Evolutionary conservation across 768 basidiomycete genomes (phyloP).

Genomic region (Pulveroboletus frians): DNA sequence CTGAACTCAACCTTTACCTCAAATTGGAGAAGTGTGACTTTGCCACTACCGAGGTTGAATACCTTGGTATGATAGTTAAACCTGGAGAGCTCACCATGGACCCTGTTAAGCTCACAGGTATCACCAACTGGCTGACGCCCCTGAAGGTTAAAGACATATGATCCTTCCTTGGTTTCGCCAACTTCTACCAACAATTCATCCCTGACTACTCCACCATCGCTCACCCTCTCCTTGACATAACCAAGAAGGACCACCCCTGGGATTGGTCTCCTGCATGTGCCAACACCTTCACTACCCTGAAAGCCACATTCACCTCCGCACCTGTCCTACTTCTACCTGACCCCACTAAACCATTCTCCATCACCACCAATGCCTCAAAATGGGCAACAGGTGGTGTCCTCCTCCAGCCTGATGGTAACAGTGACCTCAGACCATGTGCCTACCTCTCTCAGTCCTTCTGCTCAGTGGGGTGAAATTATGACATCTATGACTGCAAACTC

Average conservation of each 20-base stretch:
- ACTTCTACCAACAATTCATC: too few relatives aligned
- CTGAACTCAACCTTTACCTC: not conserved
- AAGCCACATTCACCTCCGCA: rapidly evolving
- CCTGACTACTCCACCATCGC: too few relatives aligned
- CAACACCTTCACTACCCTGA: not conserved
- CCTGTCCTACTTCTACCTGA: rapidly evolving
- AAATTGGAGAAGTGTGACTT: not conserved
- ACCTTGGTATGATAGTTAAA: too few relatives aligned
- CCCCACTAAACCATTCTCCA: not conserved
- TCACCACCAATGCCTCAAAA: not conserved
- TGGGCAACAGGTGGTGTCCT: rapidly evolving
- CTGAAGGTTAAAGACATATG: too few relatives aligned
- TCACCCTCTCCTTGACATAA: not conserved
- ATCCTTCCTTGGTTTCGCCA: not conserved
- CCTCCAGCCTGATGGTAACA: not conserved
- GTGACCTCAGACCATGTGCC: not conserved
- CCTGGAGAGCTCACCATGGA: too few relatives aligned
- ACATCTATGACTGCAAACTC: not conserved
- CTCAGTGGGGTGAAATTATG: rapidly evolving
- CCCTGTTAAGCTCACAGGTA: too few relatives aligned
- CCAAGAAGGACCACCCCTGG: too few relatives aligned
- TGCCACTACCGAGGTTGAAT: too few relatives aligned
- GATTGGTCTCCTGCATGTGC: too few relatives aligned
- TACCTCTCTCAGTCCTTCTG: not conserved
- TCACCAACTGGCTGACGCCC: too few relatives aligned